Evolutionary conservation across 306 rosid species (phyloP).

Genomic region (Oxytropis ochrocephala): DNA sequence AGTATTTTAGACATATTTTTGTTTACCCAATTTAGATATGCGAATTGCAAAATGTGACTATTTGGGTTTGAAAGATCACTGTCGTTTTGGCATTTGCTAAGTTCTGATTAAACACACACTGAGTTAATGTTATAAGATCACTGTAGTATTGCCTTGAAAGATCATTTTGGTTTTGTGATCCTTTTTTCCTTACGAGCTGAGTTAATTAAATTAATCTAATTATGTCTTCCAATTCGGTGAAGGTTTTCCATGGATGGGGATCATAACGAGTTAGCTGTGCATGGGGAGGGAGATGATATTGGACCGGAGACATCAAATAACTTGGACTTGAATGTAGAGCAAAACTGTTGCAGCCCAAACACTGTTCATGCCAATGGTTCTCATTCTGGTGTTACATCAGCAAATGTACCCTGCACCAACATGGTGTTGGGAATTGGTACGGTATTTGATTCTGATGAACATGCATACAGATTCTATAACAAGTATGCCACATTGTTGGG

Average conservation of each 20-base stretch:
- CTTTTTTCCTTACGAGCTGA: not conserved
- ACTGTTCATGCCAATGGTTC: conserved; percentile 15
- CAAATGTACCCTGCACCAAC: not conserved
- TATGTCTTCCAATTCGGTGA: conserved; percentile 12
- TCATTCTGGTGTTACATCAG: conserved; percentile 10
- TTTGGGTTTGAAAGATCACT: not conserved
- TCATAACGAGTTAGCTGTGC: conserved; percentile 22
- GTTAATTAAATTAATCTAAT: not conserved
- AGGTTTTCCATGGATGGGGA: conserved; percentile 46
- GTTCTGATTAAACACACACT: too few relatives aligned
- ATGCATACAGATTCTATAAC: conserved; percentile 48
- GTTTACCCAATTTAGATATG: not conserved
- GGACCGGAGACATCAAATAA: conserved; percentile 28
- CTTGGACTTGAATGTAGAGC: conserved; percentile 62
- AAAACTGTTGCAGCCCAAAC: conserved; percentile 37
- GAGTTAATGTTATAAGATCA: too few relatives aligned
- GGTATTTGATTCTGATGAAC: conserved; percentile 59
- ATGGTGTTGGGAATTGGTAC: conserved; percentile 30
- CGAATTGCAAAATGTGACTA: not conserved
- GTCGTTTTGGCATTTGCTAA: too few relatives aligned
- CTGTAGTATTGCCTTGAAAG: too few relatives aligned
- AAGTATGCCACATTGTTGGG: conserved; percentile 54
- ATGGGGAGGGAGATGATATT: conserved; percentile 24
- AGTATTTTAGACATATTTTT: not conserved
- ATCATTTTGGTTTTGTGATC: too few relatives aligned